These are phyloP conservation scores for Vanilla planifolia DNA, from an alignment of 106 monocot species.

Conservation along the genomic window DNA sequence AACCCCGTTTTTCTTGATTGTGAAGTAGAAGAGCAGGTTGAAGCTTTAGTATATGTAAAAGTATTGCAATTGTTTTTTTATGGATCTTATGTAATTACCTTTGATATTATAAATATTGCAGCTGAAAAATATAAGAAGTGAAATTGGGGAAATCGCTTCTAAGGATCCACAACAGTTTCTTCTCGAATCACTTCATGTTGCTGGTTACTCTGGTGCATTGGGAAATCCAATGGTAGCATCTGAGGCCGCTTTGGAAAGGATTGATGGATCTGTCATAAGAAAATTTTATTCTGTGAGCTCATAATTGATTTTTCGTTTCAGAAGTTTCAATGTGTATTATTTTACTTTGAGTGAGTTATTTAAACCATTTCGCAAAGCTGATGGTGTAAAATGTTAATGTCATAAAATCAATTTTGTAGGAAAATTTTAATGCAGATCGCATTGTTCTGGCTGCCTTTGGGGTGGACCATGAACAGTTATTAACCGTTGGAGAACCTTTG, in stretches of 20 bases:
- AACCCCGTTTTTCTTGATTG: conserved; percentile 66
- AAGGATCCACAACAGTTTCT: conserved; percentile 70
- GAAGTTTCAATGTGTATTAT: neutral
- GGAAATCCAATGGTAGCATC: conserved; percentile 57
- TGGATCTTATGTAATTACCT: neutral
- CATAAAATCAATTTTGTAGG: conserved; percentile 31
- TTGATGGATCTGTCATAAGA: conserved; percentile 43
- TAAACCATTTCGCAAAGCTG: neutral
- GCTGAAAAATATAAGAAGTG: conserved; percentile 45
- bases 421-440: conserved; percentile 77
- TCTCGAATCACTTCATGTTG: conserved; percentile 52
- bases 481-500: conserved; percentile 61
- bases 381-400: neutral
- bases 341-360: too few species aligned
- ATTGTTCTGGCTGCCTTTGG: conserved; percentile 75
- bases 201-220: conserved; percentile 63
- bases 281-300: conserved; percentile 67
- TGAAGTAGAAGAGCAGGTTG: conserved; percentile 75
- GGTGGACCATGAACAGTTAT: conserved; percentile 63
- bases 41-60: neutral
- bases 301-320: neutral
- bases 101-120: conserved; percentile 20
- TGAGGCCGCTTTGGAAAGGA: conserved; percentile 33
- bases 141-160: conserved; percentile 28
- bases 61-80: neutral